Evolutionary conservation across 2,329 filamentous ascomycete genomes (phyloP).

Genomic region (Botrytis sinoallii): DNA sequence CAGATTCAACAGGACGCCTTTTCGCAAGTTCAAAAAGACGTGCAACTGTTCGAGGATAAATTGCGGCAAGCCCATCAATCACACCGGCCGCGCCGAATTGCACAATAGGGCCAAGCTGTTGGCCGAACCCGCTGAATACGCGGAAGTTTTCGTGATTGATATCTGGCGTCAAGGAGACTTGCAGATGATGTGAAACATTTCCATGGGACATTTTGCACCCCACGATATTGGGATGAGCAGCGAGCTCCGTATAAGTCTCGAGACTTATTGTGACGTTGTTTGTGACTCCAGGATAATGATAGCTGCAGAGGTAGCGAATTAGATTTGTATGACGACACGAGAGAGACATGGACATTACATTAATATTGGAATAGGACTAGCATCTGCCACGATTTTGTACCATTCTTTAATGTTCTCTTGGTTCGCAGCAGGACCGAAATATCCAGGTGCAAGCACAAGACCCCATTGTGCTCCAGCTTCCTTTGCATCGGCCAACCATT

Average conservation of each 20-base stretch:
- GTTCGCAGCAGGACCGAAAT: constrained; percentile 42
- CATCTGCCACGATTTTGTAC: constrained; percentile 57
- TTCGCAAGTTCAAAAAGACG: constrained; percentile 50
- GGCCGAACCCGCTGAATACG: constrained; percentile 49
- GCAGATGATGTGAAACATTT: constrained; percentile 57
- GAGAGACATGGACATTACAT: constrained; percentile 44
- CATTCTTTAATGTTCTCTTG: constrained; percentile 58
- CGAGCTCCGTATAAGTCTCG: constrained; percentile 52
- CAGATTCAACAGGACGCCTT: constrained; percentile 40
- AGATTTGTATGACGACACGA: neutral
- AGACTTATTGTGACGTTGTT: constrained; percentile 59
- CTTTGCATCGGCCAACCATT: constrained; percentile 47
- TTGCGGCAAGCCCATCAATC: constrained; percentile 62
- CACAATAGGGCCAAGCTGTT: constrained; percentile 13
- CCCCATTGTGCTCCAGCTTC: constrained; percentile 61
- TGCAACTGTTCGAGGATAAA: constrained; percentile 59
- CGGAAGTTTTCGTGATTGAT: constrained; percentile 57
- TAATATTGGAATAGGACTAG: constrained; percentile 57
- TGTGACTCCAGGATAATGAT: constrained; percentile 59
- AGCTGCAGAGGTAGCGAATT: constrained; percentile 35
- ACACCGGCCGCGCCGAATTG: constrained; percentile 38
- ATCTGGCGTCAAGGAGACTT: constrained; percentile 55
- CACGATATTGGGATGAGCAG: constrained; percentile 61
- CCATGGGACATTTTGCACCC: constrained; percentile 66
- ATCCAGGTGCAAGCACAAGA: constrained; percentile 59